Percentiles rank a stretch among this genome's conserved stretches.
phyloP scores from a whole-genome alignment of 169 alveolate species.

The Eimeria praecox region DNA sequence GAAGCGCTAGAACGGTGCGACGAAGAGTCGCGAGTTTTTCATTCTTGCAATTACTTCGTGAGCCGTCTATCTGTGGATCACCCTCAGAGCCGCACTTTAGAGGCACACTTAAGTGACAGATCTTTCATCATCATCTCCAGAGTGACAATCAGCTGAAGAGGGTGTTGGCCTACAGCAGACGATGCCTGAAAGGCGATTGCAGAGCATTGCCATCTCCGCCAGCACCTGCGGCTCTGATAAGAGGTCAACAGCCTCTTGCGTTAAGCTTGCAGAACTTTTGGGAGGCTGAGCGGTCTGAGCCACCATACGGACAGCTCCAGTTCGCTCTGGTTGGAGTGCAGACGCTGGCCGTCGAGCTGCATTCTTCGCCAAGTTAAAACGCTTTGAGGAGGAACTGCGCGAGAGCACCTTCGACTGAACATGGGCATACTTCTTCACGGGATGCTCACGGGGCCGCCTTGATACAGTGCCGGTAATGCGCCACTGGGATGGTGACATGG shows the following conservation, averaged over 20 bases:
- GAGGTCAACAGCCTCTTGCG: conserved; percentile 45
- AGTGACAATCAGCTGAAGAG: neutral
- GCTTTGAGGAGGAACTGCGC: conserved; percentile 38
- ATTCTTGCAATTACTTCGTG: conserved; percentile 8
- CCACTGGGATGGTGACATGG: neutral
- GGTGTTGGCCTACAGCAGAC: conserved; percentile 20
- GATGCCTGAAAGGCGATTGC: conserved; percentile 58
- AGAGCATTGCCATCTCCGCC: conserved; percentile 61
- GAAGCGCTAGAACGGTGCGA: neutral
- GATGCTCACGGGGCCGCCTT: neutral
- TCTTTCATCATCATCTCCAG: conserved; percentile 24
- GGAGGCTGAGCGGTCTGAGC: neutral
- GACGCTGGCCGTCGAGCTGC: neutral
- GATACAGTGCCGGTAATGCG: neutral
- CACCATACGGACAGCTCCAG: neutral
- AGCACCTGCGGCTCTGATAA: conserved; percentile 52
- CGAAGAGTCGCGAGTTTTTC: neutral
- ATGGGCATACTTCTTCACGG: neutral
- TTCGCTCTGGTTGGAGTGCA: neutral
- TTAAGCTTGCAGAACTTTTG: neutral
- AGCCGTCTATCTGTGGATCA: neutral
- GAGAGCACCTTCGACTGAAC: conserved; percentile 8
- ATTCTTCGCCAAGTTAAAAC: neutral
- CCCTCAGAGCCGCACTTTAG: neutral
- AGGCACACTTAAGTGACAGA: neutral